These are phyloP conservation scores for Leccinum disarticulatum DNA, from an alignment of 768 basidiomycete genomes.

Conservation along the genomic window DNA sequence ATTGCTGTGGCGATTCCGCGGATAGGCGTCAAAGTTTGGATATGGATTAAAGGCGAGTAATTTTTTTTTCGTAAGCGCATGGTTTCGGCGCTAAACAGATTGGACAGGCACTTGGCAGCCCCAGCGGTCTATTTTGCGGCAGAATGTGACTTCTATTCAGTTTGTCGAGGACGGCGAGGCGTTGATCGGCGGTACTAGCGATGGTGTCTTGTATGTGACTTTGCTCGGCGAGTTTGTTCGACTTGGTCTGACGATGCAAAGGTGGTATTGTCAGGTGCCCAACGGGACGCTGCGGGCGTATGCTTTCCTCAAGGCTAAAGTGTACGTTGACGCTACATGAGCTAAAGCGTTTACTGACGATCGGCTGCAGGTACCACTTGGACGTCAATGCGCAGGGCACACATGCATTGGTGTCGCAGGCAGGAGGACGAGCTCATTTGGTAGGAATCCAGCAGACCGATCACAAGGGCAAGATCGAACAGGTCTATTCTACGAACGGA, in stretches of 20 bases:
- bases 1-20: slow-evolving; percentile 63
- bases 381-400: slow-evolving; percentile 49
- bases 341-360: slow-evolving; percentile 11
- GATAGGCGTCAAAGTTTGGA: slow-evolving; percentile 65
- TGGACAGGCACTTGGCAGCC: slow-evolving; percentile 58
- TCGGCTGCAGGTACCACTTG: slow-evolving; percentile 45
- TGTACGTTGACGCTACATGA: slow-evolving; percentile 41
- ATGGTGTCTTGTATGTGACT: slow-evolving; percentile 60
- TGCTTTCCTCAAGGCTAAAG: slow-evolving; percentile 55
- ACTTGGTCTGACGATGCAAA: slow-evolving; percentile 27
- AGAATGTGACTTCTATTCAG: slow-evolving; percentile 61
- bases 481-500: slow-evolving; percentile 47
- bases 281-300: slow-evolving; percentile 65
- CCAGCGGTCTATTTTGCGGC: slow-evolving; percentile 62
- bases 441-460: slow-evolving; percentile 51
- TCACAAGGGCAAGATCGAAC: slow-evolving; percentile 52
- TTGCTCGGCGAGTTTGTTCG: not conserved
- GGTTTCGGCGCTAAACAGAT: slow-evolving; percentile 4
- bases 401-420: slow-evolving; percentile 54
- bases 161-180: slow-evolving; percentile 65
- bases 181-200: slow-evolving; percentile 66
- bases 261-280: slow-evolving; percentile 69
- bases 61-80: not conserved
- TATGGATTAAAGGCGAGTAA: slow-evolving; percentile 52
- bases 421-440: slow-evolving; percentile 49